Conservation (phyloP, 768 basidiomycete species). For the Rhizopogon sp. region DNA sequence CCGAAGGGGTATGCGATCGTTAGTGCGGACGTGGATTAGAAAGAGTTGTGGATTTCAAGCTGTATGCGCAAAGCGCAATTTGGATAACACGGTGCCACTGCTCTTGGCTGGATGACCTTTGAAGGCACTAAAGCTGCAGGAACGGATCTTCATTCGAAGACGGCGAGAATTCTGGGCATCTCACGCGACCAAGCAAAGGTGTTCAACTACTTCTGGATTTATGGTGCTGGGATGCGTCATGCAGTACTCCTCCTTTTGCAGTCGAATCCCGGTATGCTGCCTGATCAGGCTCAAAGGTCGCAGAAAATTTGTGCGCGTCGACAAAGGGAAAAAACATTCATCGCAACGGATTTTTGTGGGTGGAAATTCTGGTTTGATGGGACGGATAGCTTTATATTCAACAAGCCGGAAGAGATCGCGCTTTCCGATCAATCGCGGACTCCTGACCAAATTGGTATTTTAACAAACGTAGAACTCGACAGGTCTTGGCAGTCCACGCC, state of each 20-base stretch:
- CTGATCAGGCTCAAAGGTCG: constrained; percentile 75
- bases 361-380: constrained; percentile 95
- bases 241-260: constrained; percentile 84
- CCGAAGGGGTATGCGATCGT: constrained; percentile 92
- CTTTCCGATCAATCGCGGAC: too few relatives aligned
- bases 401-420: too few relatives aligned
- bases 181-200: constrained; percentile 95
- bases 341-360: constrained; percentile 60
- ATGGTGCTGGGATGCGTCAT: constrained; percentile 96
- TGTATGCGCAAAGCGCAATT: constrained; percentile 99
- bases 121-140: constrained; percentile 94
- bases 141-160: constrained; percentile 96
- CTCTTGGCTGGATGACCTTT: constrained; percentile 98
- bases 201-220: constrained; percentile 98
- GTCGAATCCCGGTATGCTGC: constrained; percentile 70
- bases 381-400: constrained; percentile 45
- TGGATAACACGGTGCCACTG: constrained; percentile 92
- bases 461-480: too few relatives aligned
- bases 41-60: constrained; percentile 99
- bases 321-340: constrained; percentile 91
- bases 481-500: too few relatives aligned
- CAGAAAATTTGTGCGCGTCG: constrained; percentile 79
- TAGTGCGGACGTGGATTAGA: constrained; percentile 97
- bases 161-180: constrained; percentile 87
- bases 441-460: too few relatives aligned